phyloP scores from a whole-genome alignment of 2,329 filamentous ascomycete species.

The Malbranchea zuffiana region DNA sequence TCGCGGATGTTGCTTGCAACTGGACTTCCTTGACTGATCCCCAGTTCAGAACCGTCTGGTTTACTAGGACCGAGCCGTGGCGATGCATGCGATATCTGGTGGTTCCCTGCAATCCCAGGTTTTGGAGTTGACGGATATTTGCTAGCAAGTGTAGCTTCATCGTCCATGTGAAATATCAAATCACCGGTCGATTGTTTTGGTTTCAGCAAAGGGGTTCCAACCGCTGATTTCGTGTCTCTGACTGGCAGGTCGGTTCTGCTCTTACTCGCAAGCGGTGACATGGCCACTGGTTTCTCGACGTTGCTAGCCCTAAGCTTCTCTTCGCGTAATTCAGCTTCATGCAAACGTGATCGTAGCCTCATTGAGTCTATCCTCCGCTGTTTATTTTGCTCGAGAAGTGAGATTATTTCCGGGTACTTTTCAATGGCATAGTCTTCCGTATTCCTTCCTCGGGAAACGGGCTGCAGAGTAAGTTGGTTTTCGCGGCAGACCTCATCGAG shows the following conservation, averaged over 20 bases:
- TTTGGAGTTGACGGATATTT: neutral
- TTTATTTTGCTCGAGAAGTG: slow-evolving; percentile 32
- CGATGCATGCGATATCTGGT: no score
- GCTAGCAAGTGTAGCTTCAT: slow-evolving; percentile 26
- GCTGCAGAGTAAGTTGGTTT: slow-evolving; percentile 69
- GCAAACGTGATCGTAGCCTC: slow-evolving; percentile 53
- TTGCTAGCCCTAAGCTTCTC: slow-evolving; percentile 51
- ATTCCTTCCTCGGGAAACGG: slow-evolving; percentile 64
- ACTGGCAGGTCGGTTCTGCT: slow-evolving; percentile 13
- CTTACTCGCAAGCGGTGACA: slow-evolving; percentile 36
- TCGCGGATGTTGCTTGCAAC: no score
- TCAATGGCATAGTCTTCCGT: slow-evolving; percentile 46
- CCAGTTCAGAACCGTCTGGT: no score
- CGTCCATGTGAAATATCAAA: slow-evolving; percentile 91
- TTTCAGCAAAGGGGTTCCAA: slow-evolving; percentile 55
- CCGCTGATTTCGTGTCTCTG: slow-evolving; percentile 32
- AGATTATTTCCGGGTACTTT: slow-evolving; percentile 36
- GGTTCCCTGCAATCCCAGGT: no score
- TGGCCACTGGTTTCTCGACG: slow-evolving; percentile 49
- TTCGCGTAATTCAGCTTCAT: slow-evolving; percentile 56
- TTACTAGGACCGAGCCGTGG: no score
- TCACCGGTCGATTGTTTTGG: slow-evolving; percentile 60
- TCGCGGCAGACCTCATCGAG: slow-evolving; percentile 68
- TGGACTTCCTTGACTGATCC: no score
- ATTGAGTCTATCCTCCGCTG: slow-evolving; percentile 66